Base-by-base conservation (phyloP, 305 asterid genomes). In the Coffea humblotiana region DNA sequence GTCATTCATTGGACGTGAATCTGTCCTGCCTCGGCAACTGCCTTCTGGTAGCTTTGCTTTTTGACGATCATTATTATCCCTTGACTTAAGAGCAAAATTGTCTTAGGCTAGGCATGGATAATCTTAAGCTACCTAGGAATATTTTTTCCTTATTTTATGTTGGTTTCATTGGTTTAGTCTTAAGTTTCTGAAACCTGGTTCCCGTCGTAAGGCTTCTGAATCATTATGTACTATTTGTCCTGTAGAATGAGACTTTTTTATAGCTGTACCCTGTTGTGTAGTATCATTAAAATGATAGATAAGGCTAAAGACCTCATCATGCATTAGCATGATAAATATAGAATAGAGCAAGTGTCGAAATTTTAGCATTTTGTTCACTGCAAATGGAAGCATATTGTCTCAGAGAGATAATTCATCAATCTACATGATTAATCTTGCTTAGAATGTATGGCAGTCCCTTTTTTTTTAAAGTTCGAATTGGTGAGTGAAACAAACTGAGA, bases 21-120 rank as follows among this genome's bases (percentile, higher is more conserved):
- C 92, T 82, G 96, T 89, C 78, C 97, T 94, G 75, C 94, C 97
- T 47, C 89, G n/a, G 74, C 85, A 86, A 74, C 96, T 96, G 51
- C 96, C 94, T 72, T 82, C 80, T 19, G 91, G 99, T 94, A 88
- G 56, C 77, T 78, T 71, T 67, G 8, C 67, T 75, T 86, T 78
- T 75, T 75, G 16, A 47, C 60, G 61, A 73, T 75, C 71, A 66
- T 11, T 29, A 3, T 71, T 81, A 35, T 35, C 49, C 16, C 66
- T 48, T 32, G 23, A 43, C 54, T 56, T 23, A 13, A 25, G 68
- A 14, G 56, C 25, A 58, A 40, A 27, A n/a, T 43, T 27, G 27
- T 32, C 19, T 14, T 27, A 25, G 70, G 60, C 48, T 71, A 51
- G 16, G 54, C 7, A 16, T 54, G 23, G 60, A 54, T 54, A 54